A percentile compares a stretch with the other conserved stretches of the same genome.
Evolutionary conservation across 2,329 filamentous ascomycete genomes (phyloP).

Genomic region (Grosmannia penicillata): DNA sequence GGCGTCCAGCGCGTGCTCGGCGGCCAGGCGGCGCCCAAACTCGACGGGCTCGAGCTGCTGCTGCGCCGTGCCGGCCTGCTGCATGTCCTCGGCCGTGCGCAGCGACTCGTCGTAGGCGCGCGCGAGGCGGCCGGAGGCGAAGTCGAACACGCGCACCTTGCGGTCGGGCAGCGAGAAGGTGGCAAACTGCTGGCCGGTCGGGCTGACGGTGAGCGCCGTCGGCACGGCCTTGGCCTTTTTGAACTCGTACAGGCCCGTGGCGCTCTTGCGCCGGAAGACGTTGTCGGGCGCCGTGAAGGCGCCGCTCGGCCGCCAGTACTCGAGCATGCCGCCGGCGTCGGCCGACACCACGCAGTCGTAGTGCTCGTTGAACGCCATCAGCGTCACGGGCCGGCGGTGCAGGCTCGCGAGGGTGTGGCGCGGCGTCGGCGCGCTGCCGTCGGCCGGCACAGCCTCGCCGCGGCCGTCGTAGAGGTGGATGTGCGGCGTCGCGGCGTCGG

Average conservation of each 20-base stretch:
- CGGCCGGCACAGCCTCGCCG: constrained; percentile 48
- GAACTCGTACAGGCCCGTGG: constrained; percentile 90
- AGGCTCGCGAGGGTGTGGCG: constrained; percentile 64
- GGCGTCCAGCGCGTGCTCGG: constrained; percentile 75
- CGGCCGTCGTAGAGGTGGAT: constrained; percentile 83
- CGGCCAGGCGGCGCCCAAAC: constrained; percentile 74
- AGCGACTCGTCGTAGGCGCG: constrained; percentile 93
- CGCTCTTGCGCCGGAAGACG: constrained; percentile 86
- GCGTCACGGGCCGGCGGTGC: constrained; percentile 66
- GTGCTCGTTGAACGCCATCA: constrained; percentile 79
- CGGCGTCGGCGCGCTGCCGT: constrained; percentile 28
- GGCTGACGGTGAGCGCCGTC: constrained; percentile 69
- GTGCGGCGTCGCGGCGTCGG: constrained; percentile 54
- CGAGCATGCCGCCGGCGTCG: constrained; percentile 83
- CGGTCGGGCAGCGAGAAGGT: constrained; percentile 87
- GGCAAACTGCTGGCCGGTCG: constrained; percentile 72
- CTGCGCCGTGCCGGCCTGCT: constrained; percentile 74
- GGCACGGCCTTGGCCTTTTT: constrained; percentile 87
- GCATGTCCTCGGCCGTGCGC: constrained; percentile 80
- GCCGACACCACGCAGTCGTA: constrained; percentile 86
- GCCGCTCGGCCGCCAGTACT: constrained; percentile 80
- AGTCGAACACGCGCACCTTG: constrained; percentile 88
- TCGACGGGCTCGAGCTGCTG: constrained; percentile 80
- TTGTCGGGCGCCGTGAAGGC: constrained; percentile 81
- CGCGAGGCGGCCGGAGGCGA: constrained; percentile 72